Conservation (phyloP, 345 rosid genomes). For the Camelina laxa region DNA sequence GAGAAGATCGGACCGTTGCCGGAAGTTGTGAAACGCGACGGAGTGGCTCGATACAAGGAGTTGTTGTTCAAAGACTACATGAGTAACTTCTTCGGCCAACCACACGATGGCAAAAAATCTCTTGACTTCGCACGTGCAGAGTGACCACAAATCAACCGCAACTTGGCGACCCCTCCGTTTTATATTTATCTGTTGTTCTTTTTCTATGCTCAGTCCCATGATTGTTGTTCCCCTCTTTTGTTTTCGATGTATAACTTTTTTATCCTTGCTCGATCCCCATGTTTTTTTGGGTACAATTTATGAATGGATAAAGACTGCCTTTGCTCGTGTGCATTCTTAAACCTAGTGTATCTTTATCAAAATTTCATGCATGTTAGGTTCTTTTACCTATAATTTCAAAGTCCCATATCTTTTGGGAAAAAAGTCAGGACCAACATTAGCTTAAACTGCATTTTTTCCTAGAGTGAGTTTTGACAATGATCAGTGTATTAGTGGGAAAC, state of each 20-base stretch:
- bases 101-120: slow-evolving; percentile 61
- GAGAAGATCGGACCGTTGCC: slow-evolving; percentile 56
- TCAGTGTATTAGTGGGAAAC: slow-evolving; percentile 14
- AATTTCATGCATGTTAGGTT: too few species aligned
- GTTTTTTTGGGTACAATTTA: too few species aligned
- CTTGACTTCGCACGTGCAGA: slow-evolving; percentile 48
- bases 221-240: too few species aligned
- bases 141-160: slow-evolving; percentile 14
- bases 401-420: neutral
- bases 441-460: neutral
- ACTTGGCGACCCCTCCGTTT: too few species aligned
- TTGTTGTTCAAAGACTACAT: slow-evolving; percentile 53
- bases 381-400: too few species aligned
- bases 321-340: too few species aligned
- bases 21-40: slow-evolving; percentile 51
- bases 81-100: slow-evolving; percentile 58
- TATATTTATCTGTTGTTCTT: too few species aligned
- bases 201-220: too few species aligned
- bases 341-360: too few species aligned
- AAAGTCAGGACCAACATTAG: slow-evolving; percentile 6
- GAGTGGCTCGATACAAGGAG: slow-evolving; percentile 53
- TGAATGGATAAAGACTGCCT: too few species aligned
- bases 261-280: too few species aligned
- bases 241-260: too few species aligned
- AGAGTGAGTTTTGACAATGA: slow-evolving; percentile 28